These are phyloP conservation scores for Debaryomyces castellii DNA, from an alignment of 805 yeast genomes.

Conservation along the genomic window DNA sequence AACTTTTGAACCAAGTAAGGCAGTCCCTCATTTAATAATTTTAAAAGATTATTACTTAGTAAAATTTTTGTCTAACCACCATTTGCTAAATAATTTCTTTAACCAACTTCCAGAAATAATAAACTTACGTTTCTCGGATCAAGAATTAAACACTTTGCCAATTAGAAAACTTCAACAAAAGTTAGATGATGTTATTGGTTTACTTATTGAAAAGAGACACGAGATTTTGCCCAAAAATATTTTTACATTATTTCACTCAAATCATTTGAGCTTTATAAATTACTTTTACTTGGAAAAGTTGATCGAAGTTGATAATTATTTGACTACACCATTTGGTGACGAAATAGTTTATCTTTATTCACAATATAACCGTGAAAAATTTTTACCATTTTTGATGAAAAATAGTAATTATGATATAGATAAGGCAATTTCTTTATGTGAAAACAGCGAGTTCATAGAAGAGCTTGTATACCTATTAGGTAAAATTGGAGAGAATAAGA, in stretches of 20 bases:
- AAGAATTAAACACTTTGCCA: conserved; percentile 41
- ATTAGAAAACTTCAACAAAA: conserved; percentile 38
- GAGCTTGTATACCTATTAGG: conserved; percentile 84
- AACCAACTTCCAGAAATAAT: conserved; percentile 53
- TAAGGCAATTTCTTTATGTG: conserved; percentile 67
- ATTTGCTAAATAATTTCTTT: conserved; percentile 54
- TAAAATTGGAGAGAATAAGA: conserved; percentile 72
- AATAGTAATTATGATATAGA: conserved; percentile 67
- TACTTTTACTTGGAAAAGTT: conserved; percentile 67
- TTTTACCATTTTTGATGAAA: conserved; percentile 61
- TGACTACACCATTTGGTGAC: conserved; percentile 61
- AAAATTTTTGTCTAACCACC: conserved; percentile 59
- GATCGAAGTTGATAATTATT: conserved; percentile 53
- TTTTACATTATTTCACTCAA: conserved; percentile 43
- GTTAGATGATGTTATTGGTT: conserved; percentile 45
- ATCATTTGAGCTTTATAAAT: conserved; percentile 48
- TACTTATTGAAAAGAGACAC: conserved; percentile 63
- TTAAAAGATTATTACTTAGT: conserved; percentile 56
- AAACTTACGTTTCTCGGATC: conserved; percentile 33
- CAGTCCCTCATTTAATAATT: conserved; percentile 62
- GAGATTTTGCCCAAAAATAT: conserved; percentile 59
- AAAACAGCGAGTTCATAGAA: conserved; percentile 48
- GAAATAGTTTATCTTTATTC: conserved; percentile 66
- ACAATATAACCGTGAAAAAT: conserved; percentile 51
- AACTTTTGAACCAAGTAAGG: conserved; percentile 56